These are phyloP conservation scores for Truncatella angustata DNA, from an alignment of 2,329 filamentous ascomycete species.

Conservation along the genomic window DNA sequence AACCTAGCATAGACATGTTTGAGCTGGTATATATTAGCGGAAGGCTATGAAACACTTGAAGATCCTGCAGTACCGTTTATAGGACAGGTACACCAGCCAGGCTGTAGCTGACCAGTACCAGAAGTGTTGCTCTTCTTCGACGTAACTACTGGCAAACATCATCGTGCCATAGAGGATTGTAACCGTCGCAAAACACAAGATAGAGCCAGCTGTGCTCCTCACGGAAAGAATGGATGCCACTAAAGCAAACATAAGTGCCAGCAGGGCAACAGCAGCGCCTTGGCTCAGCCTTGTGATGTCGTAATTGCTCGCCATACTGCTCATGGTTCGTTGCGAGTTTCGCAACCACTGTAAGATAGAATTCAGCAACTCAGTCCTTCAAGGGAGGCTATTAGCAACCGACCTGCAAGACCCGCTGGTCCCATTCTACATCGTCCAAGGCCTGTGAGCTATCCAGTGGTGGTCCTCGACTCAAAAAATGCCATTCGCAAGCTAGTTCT, in stretches of 20 bases:
- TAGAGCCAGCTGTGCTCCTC: constrained; percentile 21
- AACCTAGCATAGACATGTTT: constrained; percentile 12
- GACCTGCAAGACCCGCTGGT: neutral
- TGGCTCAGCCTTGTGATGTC: constrained; percentile 62
- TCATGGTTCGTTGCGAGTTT: constrained; percentile 76
- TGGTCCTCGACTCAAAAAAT: constrained; percentile 24
- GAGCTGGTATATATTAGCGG: too few species aligned
- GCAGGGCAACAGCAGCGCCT: constrained; percentile 38
- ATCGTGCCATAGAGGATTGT: constrained; percentile 70
- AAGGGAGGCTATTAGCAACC: neutral
- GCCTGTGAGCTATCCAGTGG: neutral
- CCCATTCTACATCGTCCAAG: neutral
- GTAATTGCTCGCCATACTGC: constrained; percentile 90
- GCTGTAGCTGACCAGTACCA: constrained; percentile 89
- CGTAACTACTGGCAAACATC: constrained; percentile 98
- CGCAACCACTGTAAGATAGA: constrained; percentile 57
- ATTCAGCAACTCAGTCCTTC: neutral
- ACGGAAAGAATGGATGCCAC: constrained; percentile 27
- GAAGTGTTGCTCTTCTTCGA: constrained; percentile 97
- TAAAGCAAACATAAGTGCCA: constrained; percentile 40
- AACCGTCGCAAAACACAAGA: constrained; percentile 47
- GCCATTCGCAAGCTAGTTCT: constrained; percentile 70
- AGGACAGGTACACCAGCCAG: constrained; percentile 60
- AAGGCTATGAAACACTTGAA: too few species aligned
- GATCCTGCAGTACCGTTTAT: constrained; percentile 39